Base-by-base conservation (phyloP, 2,329 filamentous ascomycete genomes). In the Chaetomiaceae sp. region DNA sequence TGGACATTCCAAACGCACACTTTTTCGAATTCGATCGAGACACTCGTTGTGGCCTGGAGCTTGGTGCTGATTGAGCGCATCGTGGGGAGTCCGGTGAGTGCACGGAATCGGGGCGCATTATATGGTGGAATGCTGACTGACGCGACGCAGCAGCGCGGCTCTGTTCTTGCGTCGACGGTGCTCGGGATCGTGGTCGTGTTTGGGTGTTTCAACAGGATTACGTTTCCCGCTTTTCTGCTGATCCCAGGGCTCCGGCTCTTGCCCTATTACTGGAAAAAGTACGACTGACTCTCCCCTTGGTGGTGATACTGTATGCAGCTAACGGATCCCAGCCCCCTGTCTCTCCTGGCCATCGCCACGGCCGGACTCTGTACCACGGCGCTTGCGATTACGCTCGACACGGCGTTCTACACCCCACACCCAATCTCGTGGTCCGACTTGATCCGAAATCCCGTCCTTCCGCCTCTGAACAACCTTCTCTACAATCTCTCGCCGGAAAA, bases 1-100 rank as follows among this genome's bases (percentile, higher is more conserved):
- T 99, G 93, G 92, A 96, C 92, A 39, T 96, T 92, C 71, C 93
- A 99, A 71, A 93, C 89, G 16, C 93, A 99, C 70, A 97, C 93
- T 12, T 97, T 99, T 68, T 97, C 92, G 56, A 99, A 99, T 71
- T 95, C 92, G 55, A 80, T 97, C 59, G 93, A 99, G 73, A 97
- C 93, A 3, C 74, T 99, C 60, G 79, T 92, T 44, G 90, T 99
- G 45, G 81, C 89, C 48, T 99, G 93, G 93, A 91, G 87, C 63
- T 72, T 99, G 68, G 91, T 97, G 42, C 72, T 99, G 67, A 91
- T 96, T 55, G 83, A 88, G 68, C 85, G 92, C 65, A 93, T 97
- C 59, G 76, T 86, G 40, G 83, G 86, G 58, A 82, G 86, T 63
- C 87, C 85, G 72, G 89, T 93, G 75, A 40, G 79, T 68, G 41